Evolutionary conservation across 805 yeast species (phyloP).

Genomic region (Candida insectalens): DNA sequence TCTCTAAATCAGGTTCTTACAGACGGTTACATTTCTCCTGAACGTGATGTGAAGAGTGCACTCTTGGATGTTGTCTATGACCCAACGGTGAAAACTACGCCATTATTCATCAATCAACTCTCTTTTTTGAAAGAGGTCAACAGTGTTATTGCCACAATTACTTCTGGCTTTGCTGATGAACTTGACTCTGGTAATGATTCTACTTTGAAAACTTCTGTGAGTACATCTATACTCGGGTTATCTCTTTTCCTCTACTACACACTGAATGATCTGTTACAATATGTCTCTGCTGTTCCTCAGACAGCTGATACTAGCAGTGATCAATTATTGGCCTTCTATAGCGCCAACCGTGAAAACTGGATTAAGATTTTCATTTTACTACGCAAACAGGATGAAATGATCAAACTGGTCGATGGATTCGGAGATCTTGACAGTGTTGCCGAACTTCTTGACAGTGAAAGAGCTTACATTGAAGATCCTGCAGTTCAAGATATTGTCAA

Average conservation of each 20-base stretch:
- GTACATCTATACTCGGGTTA: constrained; percentile 11
- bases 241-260: constrained; percentile 18
- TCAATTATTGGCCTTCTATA: constrained; percentile 7
- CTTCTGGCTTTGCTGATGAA: constrained; percentile 6
- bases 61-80: constrained; percentile 3
- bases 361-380: constrained; percentile 42
- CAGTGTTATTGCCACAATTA: constrained; percentile 9
- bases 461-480: constrained; percentile 20
- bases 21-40: constrained; percentile 5
- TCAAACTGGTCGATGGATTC: constrained; percentile 55
- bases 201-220: constrained; percentile 7
- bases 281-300: neutral
- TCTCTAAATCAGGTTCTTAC: constrained; percentile 4
- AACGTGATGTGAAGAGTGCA: constrained; percentile 4
- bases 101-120: constrained; percentile 11
- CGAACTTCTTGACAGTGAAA: constrained; percentile 36
- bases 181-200: constrained; percentile 8
- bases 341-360: constrained; percentile 36
- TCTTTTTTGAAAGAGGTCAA: constrained; percentile 12
- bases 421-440: constrained; percentile 58
- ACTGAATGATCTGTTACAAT: constrained; percentile 9
- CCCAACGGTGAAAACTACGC: constrained; percentile 4
- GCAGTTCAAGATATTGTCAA: constrained; percentile 18
- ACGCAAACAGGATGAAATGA: constrained; percentile 42
- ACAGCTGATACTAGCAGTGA: neutral